Conservation (phyloP, 192 early-diverging fungal genomes). For the Dissophora globulifera region DNA sequence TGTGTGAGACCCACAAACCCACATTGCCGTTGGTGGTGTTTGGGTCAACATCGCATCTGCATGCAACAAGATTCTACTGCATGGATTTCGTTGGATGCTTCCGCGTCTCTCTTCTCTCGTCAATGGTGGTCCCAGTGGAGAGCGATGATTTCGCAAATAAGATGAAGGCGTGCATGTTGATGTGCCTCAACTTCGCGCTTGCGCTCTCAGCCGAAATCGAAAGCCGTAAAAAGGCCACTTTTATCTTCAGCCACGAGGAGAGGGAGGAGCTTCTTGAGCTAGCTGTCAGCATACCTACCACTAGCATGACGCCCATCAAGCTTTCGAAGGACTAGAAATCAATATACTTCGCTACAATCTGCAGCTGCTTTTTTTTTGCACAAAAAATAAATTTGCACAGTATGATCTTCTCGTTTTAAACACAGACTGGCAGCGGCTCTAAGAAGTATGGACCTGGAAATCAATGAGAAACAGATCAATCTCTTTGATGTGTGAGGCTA, state of each 20-base stretch:
- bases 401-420: no score
- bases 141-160: background rate
- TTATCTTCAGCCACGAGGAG: background rate
- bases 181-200: background rate
- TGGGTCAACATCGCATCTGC: constrained; percentile 3
- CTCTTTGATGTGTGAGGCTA: no score
- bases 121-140: constrained; percentile 2
- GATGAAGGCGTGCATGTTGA: background rate
- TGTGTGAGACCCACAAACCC: background rate
- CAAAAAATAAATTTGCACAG: no score
- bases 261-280: background rate
- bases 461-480: no score
- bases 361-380: no score
- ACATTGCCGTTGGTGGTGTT: constrained; percentile 1
- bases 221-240: background rate
- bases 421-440: no score
- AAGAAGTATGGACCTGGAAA: no score
- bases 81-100: constrained; percentile 6
- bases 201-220: background rate
- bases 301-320: background rate
- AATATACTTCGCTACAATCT: no score
- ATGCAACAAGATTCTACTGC: constrained; percentile 1
- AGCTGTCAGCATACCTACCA: background rate
- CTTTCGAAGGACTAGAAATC: no score
- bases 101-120: background rate